Percentiles rank a stretch among this genome's conserved stretches.
Evolutionary conservation across 2,329 filamentous ascomycete genomes (phyloP).

Genomic region (Beauveria rudraprayagi): DNA sequence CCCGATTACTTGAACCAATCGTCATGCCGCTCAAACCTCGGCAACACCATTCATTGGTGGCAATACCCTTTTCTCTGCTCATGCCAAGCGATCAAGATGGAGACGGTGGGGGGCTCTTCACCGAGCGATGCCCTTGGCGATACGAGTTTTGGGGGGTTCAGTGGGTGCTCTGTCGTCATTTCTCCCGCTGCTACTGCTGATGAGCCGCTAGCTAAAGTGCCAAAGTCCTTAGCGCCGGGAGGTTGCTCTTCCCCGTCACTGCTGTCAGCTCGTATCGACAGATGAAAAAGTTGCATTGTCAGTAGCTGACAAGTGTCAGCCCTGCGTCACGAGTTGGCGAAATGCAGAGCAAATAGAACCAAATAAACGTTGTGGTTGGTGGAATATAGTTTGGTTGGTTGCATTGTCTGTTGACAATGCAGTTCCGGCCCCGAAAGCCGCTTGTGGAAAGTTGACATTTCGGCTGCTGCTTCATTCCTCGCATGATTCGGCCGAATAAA

Average conservation of each 20-base stretch:
- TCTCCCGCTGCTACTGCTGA: background rate
- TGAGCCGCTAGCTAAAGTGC: background rate
- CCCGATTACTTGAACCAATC: background rate
- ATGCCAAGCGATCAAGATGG: background rate
- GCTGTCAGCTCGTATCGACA: slow-evolving; percentile 3
- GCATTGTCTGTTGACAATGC: background rate
- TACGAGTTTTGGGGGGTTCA: slow-evolving; percentile 1
- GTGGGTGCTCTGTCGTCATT: slow-evolving; percentile 1
- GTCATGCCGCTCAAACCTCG: background rate
- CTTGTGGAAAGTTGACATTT: no score
- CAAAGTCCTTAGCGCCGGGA: background rate
- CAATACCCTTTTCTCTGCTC: background rate
- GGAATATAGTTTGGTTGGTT: background rate
- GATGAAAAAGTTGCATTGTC: background rate
- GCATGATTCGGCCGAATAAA: no score
- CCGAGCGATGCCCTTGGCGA: background rate
- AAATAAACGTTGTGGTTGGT: background rate
- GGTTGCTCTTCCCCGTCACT: background rate
- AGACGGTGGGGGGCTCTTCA: background rate
- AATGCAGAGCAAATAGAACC: background rate
- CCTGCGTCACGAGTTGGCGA: background rate
- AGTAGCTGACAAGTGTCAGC: background rate
- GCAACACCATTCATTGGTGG: background rate
- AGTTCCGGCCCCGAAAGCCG: background rate
- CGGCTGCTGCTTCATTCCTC: no score